Base-by-base conservation (phyloP, 331 rosid genomes). In the Arachis monticola region DNA sequence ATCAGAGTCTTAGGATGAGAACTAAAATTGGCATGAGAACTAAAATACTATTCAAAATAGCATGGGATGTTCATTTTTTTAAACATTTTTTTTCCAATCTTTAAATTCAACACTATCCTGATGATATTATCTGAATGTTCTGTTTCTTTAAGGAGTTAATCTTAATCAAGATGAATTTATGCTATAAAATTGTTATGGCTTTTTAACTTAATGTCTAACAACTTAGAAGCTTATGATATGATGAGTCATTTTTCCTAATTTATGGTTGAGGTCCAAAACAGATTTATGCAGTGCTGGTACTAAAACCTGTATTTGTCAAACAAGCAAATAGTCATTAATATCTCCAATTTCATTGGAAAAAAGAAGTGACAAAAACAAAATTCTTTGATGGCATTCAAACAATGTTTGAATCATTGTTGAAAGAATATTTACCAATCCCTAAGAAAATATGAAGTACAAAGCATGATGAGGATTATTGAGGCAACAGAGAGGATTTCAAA, bases 381-480 rank as follows among this genome's bases (percentile, higher is more conserved):
- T 69, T 50, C 50, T 57, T 64, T 52, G 38, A 58, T 9, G 32
- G 75, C 5, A 17, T 2, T 8, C 57, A 80, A 32, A 52, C 53
- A 69, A 53, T 72, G 65, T 58, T 57, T 58, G 42, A 48, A 62
- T 60, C 31, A 12, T 64, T 81, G 60, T 48, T 52, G 17, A 67
- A 76, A 53, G 50, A 52, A 52, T 7, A 60, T 56, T 8, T 10
- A 44, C 8, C 56, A 44, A 55, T 60, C 47, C 56, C 63, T 13
- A 56, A 61, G 45, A 55, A 68, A 67, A n/a, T 66, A 50, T 55
- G 74, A 50, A 51, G 48, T 52, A 44, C 10, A 60, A 38, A 35
- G 31, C 41, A 67, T 62, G 53, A 56, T 61, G 48, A 57, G 8
- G 41, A 81, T 35, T 7, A 70, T 17, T 71, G 67, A 74, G 83